Conservation (phyloP, 2,329 filamentous ascomycete genomes). For the Epichloe typhina region DNA sequence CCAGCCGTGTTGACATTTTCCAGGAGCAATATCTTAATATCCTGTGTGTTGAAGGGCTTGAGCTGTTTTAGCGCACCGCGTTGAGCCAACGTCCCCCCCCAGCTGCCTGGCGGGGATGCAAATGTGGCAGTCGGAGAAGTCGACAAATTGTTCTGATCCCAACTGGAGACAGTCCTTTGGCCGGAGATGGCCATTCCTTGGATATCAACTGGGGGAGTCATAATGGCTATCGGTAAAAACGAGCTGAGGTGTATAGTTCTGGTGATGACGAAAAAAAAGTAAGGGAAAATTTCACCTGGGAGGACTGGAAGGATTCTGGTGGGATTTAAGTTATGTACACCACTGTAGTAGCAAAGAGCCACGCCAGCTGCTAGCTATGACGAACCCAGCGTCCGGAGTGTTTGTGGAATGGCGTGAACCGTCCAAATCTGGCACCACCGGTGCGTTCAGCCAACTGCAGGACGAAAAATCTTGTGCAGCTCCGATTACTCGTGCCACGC, state of each 20-base stretch:
- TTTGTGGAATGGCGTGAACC: no score
- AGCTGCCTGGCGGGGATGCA: slow-evolving; percentile 57
- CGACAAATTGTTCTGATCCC: slow-evolving; percentile 44
- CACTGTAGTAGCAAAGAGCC: no score
- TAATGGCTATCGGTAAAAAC: slow-evolving; percentile 11
- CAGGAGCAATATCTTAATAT: slow-evolving; percentile 89
- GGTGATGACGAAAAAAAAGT: not conserved
- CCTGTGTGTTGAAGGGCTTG: slow-evolving; percentile 89
- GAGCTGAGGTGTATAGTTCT: not conserved
- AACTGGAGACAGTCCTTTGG: slow-evolving; percentile 36
- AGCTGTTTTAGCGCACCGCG: slow-evolving; percentile 52
- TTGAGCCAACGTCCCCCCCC: slow-evolving; percentile 27
- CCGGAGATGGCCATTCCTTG: slow-evolving; percentile 19
- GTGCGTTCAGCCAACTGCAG: no score
- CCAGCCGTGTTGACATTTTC: slow-evolving; percentile 95
- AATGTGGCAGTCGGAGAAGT: slow-evolving; percentile 65
- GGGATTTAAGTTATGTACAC: no score
- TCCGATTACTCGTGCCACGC: no score
- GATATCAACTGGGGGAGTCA: slow-evolving; percentile 37
- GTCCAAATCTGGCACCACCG: no score
- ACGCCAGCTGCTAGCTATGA: no score
- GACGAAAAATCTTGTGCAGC: no score
- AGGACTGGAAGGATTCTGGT: not conserved
- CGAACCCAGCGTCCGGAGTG: no score
- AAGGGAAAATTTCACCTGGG: not conserved